phyloP scores from a whole-genome alignment of 805 yeast genomes.

The Saccharomycodes ludwigii region DNA sequence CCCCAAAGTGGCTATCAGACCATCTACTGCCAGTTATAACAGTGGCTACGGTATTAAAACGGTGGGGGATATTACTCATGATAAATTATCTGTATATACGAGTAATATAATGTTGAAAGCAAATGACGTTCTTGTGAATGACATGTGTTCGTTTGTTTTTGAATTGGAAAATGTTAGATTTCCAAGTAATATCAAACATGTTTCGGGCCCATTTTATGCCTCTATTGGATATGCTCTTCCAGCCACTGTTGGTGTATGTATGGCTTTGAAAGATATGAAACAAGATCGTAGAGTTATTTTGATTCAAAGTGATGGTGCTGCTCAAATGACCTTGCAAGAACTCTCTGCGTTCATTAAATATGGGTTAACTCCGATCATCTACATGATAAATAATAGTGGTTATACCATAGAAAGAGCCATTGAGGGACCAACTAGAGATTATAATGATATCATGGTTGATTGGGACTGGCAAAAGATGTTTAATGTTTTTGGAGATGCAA shows the following conservation, averaged over 20 bases:
- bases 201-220: slow-evolving; percentile 66
- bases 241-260: slow-evolving; percentile 68
- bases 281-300: slow-evolving; percentile 46
- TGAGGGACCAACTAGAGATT: slow-evolving; percentile 61
- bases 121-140: slow-evolving; percentile 63
- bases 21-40: slow-evolving; percentile 6
- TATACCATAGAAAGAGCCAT: slow-evolving; percentile 85
- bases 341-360: slow-evolving; percentile 50
- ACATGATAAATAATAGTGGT: slow-evolving; percentile 74
- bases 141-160: slow-evolving; percentile 77
- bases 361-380: slow-evolving; percentile 51
- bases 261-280: slow-evolving; percentile 49
- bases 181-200: slow-evolving; percentile 36
- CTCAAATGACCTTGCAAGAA: slow-evolving; percentile 91
- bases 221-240: slow-evolving; percentile 89
- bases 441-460: slow-evolving; percentile 68
- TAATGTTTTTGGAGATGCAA: slow-evolving; percentile 48
- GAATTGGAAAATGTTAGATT: slow-evolving; percentile 57
- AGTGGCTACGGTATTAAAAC: background rate
- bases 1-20: slow-evolving; percentile 4
- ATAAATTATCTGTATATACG: slow-evolving; percentile 33
- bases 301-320: slow-evolving; percentile 87
- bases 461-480: slow-evolving; percentile 76
- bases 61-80: slow-evolving; percentile 6
- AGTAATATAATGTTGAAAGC: slow-evolving; percentile 36